These are phyloP conservation scores for Lithospermum erythrorhizon DNA, from an alignment of 257 asterid genomes.

Conservation along the genomic window DNA sequence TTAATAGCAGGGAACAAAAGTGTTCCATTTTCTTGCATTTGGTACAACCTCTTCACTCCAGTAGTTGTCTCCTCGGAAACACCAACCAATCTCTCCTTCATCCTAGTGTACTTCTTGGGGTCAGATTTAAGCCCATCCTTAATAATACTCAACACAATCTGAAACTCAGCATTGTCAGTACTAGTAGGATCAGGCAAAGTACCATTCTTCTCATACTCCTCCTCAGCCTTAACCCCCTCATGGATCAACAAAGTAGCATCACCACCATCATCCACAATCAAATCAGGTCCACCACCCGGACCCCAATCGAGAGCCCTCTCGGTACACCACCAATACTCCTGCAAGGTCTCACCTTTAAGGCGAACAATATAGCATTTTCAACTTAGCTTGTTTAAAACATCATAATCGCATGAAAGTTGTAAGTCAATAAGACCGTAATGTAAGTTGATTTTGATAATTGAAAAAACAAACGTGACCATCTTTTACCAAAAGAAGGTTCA, in stretches of 20 bases:
- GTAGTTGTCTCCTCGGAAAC: constrained; percentile 14
- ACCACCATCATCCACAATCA: constrained; percentile 17
- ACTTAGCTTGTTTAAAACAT: too few species aligned
- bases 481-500: too few species aligned
- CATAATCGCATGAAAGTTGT: too few species aligned
- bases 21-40: constrained; percentile 5
- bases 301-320: constrained; percentile 13
- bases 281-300: constrained; percentile 9
- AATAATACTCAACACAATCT: constrained; percentile 13
- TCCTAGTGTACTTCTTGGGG: constrained; percentile 10
- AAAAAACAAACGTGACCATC: too few species aligned
- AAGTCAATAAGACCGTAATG: too few species aligned
- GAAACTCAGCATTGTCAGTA: constrained; percentile 16
- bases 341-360: constrained; percentile 2
- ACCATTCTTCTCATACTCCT: constrained; percentile 12
- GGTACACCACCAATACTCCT: constrained; percentile 18
- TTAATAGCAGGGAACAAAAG: constrained; percentile 8
- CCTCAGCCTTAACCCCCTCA: constrained; percentile 15
- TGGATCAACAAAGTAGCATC: constrained; percentile 13
- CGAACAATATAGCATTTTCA: too few species aligned
- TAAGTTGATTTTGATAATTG: too few species aligned
- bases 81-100: constrained; percentile 9
- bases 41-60: constrained; percentile 8
- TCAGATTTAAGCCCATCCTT: constrained; percentile 8
- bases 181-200: constrained; percentile 14